Base-by-base conservation (phyloP, 495 filamentous ascomycete species). In the Lophiotrema nucula region DNA sequence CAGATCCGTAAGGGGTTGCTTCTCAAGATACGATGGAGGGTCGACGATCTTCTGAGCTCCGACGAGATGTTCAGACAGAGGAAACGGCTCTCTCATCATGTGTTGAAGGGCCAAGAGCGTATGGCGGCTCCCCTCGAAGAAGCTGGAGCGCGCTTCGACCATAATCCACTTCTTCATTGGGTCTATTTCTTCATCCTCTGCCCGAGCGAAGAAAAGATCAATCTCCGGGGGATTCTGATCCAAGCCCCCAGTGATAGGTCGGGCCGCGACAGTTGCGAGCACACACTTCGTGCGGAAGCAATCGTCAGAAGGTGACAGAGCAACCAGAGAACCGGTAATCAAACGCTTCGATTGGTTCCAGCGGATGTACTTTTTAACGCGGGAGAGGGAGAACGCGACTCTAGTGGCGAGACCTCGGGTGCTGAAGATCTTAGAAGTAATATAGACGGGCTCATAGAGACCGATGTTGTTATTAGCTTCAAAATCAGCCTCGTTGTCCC, bases 301-400 rank as follows among this genome's bases (percentile, higher is more conserved):
- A 63, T 95, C 88, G 0, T 76, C 53, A 1, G 71, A 75, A 0
- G 87, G 82, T 0, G 84, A 84, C 1, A 96, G 63, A 2, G 84
- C 90, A 22, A 96, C 83, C 2, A 95, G 62, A 0, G 79, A 78
- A 0, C 90, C 90, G 0, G 83, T 74, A 2, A 84, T 77, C 8
- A 95, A 76, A 0, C 91, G 81, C 50, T 83, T 87, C 0, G 87
- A 88, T 47, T 90, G 83, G 21, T 81, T 73, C 91, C 91, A 96
- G 0, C 80, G 74, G 28, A 96, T 84, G n/a, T 73, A 78, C 60
- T 85, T 89, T 4, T 75, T 79, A 0, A 85, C 80, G 33, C 87
- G 79, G 35, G 73, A 69, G 0, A 86, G 81, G 0, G 88, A 90
- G 67, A 96, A 95, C 13, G 79, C 80, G 13, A 93, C 70, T 27